Evolutionary conservation across 2,329 filamentous ascomycete genomes (phyloP).

Genomic region (Ophiocordyceps camponoti-saundersi): DNA sequence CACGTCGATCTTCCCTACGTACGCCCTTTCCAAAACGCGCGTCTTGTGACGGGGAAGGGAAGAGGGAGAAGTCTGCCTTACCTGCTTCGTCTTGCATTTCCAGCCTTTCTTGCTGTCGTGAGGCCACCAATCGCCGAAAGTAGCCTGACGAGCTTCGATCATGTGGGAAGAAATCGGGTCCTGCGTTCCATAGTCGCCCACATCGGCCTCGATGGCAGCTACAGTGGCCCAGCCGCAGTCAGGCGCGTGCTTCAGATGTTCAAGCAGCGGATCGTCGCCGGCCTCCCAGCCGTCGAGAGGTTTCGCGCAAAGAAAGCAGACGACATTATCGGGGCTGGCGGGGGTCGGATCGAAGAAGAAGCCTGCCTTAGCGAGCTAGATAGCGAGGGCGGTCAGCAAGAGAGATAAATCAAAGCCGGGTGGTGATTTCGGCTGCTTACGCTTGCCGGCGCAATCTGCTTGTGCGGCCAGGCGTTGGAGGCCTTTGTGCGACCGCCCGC

Average conservation of each 20-base stretch:
- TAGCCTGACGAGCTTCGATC: slow-evolving; percentile 61
- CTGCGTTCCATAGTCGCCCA: slow-evolving; percentile 46
- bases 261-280: slow-evolving; percentile 63
- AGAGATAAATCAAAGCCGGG: neutral
- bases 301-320: slow-evolving; percentile 75
- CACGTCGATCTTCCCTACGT: neutral
- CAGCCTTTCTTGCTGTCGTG: slow-evolving; percentile 78
- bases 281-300: slow-evolving; percentile 85
- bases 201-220: slow-evolving; percentile 41
- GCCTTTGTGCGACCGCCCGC: slow-evolving; percentile 36
- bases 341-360: slow-evolving; percentile 74
- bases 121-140: slow-evolving; percentile 75
- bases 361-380: slow-evolving; percentile 71
- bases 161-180: slow-evolving; percentile 60
- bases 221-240: slow-evolving; percentile 79
- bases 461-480: slow-evolving; percentile 60
- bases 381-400: slow-evolving; percentile 7
- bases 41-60: neutral
- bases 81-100: slow-evolving; percentile 81
- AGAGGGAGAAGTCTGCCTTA: slow-evolving; percentile 17
- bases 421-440: slow-evolving; percentile 6
- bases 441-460: slow-evolving; percentile 15
- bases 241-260: slow-evolving; percentile 71
- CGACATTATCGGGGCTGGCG: slow-evolving; percentile 68
- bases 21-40: neutral